A percentile compares a stretch with the other conserved stretches of the same genome.
phyloP scores from a whole-genome alignment of 441 rosid species.

The Rhodomyrtus psidioides region DNA sequence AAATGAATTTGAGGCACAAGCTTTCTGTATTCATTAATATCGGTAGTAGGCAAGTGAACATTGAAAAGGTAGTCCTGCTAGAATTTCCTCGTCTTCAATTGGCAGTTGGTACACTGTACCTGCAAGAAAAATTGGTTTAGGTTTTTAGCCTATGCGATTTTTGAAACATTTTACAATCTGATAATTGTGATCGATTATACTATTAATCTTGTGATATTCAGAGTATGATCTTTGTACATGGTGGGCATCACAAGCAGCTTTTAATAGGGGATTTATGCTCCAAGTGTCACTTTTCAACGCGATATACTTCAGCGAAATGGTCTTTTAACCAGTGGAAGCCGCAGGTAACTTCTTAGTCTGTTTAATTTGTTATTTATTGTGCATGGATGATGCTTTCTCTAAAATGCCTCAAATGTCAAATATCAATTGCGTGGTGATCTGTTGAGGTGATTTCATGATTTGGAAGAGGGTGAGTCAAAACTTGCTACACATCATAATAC shows the following conservation, averaged over 20 bases:
- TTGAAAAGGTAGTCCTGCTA: not conserved
- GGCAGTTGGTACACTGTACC: no score
- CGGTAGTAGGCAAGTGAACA: not conserved
- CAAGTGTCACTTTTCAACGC: constrained; percentile 93
- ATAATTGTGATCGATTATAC: not conserved
- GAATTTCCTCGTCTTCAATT: not conserved
- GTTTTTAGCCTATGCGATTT: no score
- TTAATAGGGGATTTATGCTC: constrained; percentile 56
- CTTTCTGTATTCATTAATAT: not conserved
- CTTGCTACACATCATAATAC: constrained; percentile 51
- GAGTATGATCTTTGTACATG: not conserved
- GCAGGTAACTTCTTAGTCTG: constrained; percentile 29
- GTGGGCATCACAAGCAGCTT: constrained; percentile 54
- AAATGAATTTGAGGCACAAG: not conserved
- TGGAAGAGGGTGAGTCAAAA: constrained; percentile 70
- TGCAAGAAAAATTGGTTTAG: not conserved
- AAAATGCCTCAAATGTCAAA: not conserved
- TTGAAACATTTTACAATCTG: not conserved
- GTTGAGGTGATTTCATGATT: constrained; percentile 72
- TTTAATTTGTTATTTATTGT: not conserved
- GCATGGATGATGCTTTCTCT: not conserved
- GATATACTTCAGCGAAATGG: constrained; percentile 96
- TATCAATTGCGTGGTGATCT: constrained; percentile 25
- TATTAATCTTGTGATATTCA: not conserved
- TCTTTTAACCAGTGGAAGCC: constrained; percentile 95